Evolutionary conservation across 192 early-diverging fungal species (phyloP).

Genomic region (Dimargaris xerosporica): DNA sequence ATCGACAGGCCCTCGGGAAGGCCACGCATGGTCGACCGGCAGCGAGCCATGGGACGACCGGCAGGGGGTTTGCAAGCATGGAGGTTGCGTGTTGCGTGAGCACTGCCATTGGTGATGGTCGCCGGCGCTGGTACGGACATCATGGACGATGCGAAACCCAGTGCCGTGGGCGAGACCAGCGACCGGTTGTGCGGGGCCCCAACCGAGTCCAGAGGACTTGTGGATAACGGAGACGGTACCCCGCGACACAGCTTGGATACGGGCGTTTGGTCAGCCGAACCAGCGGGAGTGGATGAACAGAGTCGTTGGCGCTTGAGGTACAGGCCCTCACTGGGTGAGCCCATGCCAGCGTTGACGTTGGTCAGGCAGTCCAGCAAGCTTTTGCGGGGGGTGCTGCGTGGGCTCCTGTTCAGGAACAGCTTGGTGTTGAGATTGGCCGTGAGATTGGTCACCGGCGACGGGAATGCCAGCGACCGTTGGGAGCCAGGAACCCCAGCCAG

Average conservation of each 20-base stretch:
- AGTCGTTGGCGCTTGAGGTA: constrained; percentile 7
- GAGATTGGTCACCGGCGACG: constrained; percentile 6
- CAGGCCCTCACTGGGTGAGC: neutral
- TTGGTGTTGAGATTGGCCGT: constrained; percentile 1
- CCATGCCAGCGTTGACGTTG: neutral
- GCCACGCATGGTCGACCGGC: neutral
- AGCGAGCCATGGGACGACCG: constrained; percentile 3
- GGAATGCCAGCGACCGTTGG: constrained; percentile 4
- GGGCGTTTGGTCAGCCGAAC: neutral
- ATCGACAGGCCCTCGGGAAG: neutral
- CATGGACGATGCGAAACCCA: neutral
- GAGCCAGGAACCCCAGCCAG: neutral
- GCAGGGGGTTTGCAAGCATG: constrained; percentile 4
- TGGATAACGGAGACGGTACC: too few species aligned
- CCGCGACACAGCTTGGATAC: neutral
- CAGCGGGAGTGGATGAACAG: neutral
- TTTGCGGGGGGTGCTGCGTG: neutral
- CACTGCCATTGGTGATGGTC: too few species aligned
- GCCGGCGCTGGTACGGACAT: too few species aligned
- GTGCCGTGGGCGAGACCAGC: neutral
- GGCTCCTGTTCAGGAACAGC: constrained; percentile 7
- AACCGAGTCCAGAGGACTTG: too few species aligned
- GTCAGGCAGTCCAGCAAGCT: constrained; percentile 7
- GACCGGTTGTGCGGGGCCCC: neutral
- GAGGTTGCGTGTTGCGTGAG: neutral